Evolutionary conservation across 148 eudicot species (phyloP).

Genomic region (Cornus kousa): DNA sequence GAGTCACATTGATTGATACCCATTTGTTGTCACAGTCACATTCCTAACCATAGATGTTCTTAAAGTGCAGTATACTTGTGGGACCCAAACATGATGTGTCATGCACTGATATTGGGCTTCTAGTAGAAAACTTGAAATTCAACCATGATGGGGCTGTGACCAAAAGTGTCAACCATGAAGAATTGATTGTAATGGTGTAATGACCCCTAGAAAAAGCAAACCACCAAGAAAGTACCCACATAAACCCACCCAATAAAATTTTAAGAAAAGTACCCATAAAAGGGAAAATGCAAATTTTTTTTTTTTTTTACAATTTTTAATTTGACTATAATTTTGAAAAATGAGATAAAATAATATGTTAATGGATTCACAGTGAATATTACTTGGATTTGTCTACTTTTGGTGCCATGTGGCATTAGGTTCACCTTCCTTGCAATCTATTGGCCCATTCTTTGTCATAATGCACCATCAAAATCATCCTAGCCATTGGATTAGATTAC

Average conservation of each 20-base stretch:
- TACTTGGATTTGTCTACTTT: not conserved
- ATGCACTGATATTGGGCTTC: not conserved
- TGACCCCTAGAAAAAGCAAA: not conserved
- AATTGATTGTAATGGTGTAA: not conserved
- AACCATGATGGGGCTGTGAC: conserved; percentile 13
- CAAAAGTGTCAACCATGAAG: not conserved
- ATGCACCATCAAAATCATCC: not conserved
- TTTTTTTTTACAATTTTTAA: too few relatives aligned
- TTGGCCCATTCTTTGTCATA: not conserved
- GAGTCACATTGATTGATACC: conserved; percentile 8
- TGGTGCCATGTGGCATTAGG: not conserved
- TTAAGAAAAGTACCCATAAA: not conserved
- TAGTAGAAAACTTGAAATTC: not conserved
- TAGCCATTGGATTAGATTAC: conserved; percentile 4
- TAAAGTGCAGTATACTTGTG: not conserved
- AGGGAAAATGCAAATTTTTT: not conserved
- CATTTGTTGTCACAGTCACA: conserved; percentile 24
- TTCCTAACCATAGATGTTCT: conserved; percentile 14
- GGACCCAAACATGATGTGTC: conserved; percentile 19
- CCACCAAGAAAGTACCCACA: not conserved
- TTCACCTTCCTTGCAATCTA: not conserved
- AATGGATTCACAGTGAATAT: not conserved
- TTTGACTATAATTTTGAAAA: not conserved
- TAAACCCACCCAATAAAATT: too few relatives aligned
- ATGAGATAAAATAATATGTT: not conserved